These are phyloP conservation scores for Capsicum pubescens DNA, from an alignment of 257 asterid species.

Conservation along the genomic window DNA sequence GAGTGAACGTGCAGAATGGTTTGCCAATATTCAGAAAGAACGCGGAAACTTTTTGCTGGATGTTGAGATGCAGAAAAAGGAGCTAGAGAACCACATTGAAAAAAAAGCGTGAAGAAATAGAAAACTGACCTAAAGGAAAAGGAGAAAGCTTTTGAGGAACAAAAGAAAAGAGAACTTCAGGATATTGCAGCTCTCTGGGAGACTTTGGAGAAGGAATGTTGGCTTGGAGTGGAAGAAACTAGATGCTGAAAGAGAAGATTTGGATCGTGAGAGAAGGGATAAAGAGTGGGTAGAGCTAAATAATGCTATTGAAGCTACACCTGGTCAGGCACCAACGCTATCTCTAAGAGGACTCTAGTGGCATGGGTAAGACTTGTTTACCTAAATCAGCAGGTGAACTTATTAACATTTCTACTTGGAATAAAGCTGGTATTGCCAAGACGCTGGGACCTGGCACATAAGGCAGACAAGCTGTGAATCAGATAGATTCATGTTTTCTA, in stretches of 20 bases:
- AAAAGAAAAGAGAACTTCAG: conserved; percentile 67
- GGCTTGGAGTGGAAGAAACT: conserved; percentile 72
- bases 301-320: conserved; percentile 55
- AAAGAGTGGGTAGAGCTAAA: conserved; percentile 83
- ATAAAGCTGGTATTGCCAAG: too few species aligned
- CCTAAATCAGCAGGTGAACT: too few species aligned
- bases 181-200: conserved; percentile 62
- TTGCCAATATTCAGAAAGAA: conserved; percentile 77
- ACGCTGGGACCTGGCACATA: too few species aligned
- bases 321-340: too few species aligned
- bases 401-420: too few species aligned
- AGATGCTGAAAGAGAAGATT: conserved; percentile 65
- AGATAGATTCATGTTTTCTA: too few species aligned
- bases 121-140: conserved; percentile 63
- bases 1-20: conserved; percentile 77
- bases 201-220: conserved; percentile 63
- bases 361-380: too few species aligned
- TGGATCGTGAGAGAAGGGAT: conserved; percentile 78
- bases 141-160: conserved; percentile 77
- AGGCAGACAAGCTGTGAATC: too few species aligned
- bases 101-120: conserved; percentile 88
- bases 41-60: conserved; percentile 72
- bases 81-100: conserved; percentile 68
- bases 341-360: too few species aligned
- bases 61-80: conserved; percentile 74